A percentile compares a stretch with the other conserved stretches of the same genome.
Conservation (phyloP, 352 stramenopile species). For the Halophytophthora batemanensis region DNA sequence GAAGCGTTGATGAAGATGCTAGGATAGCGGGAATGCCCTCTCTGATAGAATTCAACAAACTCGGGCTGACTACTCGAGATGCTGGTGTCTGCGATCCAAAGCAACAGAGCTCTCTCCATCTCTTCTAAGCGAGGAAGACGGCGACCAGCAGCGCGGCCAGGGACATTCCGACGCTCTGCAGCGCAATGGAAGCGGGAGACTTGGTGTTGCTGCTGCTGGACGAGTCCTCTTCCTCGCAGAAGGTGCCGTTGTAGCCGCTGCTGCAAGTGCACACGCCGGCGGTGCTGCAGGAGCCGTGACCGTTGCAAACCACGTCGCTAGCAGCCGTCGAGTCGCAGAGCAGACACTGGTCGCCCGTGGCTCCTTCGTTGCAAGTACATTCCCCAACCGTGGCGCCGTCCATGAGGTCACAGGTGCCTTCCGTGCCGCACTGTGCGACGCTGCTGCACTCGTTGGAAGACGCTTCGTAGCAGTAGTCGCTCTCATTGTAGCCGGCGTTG, state of each 20-base stretch:
- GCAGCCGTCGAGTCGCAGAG: conserved; percentile 42
- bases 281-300: conserved; percentile 46
- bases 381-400: conserved; percentile 25
- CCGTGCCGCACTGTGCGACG: conserved; percentile 59
- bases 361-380: conserved; percentile 50
- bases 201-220: conserved; percentile 5
- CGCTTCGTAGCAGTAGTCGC: conserved; percentile 45
- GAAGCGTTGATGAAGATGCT: too few relatives aligned
- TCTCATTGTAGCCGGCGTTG: conserved; percentile 63
- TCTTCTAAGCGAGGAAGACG: conserved; percentile 2
- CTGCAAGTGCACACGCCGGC: conserved; percentile 52
- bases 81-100: too few relatives aligned
- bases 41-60: too few relatives aligned
- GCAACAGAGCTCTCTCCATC: too few relatives aligned
- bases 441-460: conserved; percentile 73
- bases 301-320: conserved; percentile 35
- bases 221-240: conserved; percentile 34
- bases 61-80: too few relatives aligned
- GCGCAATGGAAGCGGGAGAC: conserved; percentile 9
- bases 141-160: background rate
- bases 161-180: too few relatives aligned
- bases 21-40: too few relatives aligned
- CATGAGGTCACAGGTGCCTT: conserved; percentile 44
- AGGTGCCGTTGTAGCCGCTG: conserved; percentile 57
- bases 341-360: conserved; percentile 61